Evolutionary conservation across 2,329 filamentous ascomycete genomes (phyloP), one percentile per base, ranked within the genome.

Genomic region (Stagonosporopsis chrysanthemi): DNA sequence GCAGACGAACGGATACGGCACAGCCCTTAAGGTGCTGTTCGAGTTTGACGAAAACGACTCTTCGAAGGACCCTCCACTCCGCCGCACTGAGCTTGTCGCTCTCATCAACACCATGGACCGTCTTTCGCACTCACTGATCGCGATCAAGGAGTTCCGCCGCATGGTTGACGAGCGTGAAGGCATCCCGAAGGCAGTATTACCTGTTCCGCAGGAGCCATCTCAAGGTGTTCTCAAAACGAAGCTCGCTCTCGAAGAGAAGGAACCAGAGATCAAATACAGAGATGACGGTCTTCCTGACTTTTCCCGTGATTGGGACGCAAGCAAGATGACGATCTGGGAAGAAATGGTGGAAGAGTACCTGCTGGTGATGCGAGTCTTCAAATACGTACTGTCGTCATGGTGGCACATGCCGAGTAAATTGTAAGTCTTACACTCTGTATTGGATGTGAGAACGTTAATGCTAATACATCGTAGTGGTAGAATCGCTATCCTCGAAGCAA

Each of bases 21-120:
- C 95, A 0, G 95, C 95, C 0, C 81, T 99, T 61, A 99, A 99
- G 79, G 89, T 99, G 4, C 84, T 99, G 1, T 99, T 99, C 70
- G 95, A 99, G 76, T 95, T 92, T 62, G 92, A 96, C 64, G 84
- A 88, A 62, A 84, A 80, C 6, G 83, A 87, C 67, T 82, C 81
- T 26, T 82, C 82, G 23, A 84, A 86, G 56, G 86, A 87, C 67
- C 92, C 92, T 0, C 81, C 85, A 14, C 84, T 98, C 19, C 88
- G 93, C 73, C 85, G 95, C 63, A 98, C 94, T 0, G 95, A 99
- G 78, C 83, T 99, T 11, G 95, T 99, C 19, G 91, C 95, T 2
- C 83, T 99, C 19, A 89, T 98, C 79, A 99, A 99, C 78, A 98
- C 95, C 0, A 89, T 97, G 57, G 91, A 91, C 28, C 87, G 94